A percentile compares a stretch with the other conserved stretches of the same genome.
Conservation (phyloP, 2,329 filamentous ascomycete genomes). For the Clonostachys solani region DNA sequence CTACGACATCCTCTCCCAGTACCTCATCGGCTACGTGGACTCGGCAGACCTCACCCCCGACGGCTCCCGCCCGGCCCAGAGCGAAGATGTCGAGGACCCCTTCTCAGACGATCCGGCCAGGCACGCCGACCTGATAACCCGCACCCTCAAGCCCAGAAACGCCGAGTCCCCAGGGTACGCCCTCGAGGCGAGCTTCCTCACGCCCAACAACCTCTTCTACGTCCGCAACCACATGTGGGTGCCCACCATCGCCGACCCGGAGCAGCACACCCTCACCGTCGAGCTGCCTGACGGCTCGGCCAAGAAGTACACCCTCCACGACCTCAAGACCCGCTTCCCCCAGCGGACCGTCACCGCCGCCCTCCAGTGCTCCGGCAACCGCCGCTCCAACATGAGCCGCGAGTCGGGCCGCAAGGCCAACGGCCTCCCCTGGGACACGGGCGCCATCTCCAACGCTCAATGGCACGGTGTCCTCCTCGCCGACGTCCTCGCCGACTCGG, state of each 20-base stretch:
- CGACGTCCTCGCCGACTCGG: constrained; percentile 53
- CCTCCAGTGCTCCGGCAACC: constrained; percentile 58
- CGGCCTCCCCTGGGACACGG: constrained; percentile 55
- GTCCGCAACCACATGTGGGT: constrained; percentile 64
- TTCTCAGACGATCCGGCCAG: constrained; percentile 50
- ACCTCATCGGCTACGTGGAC: constrained; percentile 59
- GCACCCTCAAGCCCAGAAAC: constrained; percentile 54
- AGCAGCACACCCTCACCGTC: constrained; percentile 42
- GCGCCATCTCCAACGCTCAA: constrained; percentile 55
- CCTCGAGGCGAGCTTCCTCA: constrained; percentile 45
- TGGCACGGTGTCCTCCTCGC: constrained; percentile 54
- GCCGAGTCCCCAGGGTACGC: constrained; percentile 51
- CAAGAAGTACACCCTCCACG: constrained; percentile 46
- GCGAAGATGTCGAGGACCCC: constrained; percentile 53
- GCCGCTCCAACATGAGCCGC: constrained; percentile 54
- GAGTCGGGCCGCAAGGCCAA: constrained; percentile 39
- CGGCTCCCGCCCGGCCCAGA: constrained; percentile 33
- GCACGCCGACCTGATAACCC: constrained; percentile 43
- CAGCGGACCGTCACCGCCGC: constrained; percentile 47
- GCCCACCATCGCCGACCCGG: constrained; percentile 34
- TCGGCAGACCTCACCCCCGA: constrained; percentile 48
- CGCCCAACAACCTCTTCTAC: constrained; percentile 52
- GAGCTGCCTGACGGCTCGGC: constrained; percentile 51
- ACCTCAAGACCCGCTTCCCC: constrained; percentile 48
- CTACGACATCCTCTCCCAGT: constrained; percentile 60